phyloP scores from a whole-genome alignment of 108 stramenopile species.

The Discostella pseudostelligera region DNA sequence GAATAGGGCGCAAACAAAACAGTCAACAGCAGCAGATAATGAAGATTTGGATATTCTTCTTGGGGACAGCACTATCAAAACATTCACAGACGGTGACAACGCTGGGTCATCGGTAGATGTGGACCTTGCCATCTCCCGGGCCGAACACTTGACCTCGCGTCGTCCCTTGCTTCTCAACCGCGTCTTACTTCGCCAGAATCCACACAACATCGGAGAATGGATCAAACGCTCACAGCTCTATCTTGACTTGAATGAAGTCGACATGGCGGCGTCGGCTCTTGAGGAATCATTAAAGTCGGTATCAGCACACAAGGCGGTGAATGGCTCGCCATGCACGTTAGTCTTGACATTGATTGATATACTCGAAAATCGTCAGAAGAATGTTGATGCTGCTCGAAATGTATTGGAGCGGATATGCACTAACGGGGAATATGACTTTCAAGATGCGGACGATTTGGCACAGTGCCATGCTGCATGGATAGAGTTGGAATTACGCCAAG shows the following conservation, averaged over 20 bases:
- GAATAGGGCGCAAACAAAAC: neutral
- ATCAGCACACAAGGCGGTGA: conserved; percentile 58
- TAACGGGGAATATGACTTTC: conserved; percentile 62
- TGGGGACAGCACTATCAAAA: conserved; percentile 19
- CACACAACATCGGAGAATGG: conserved; percentile 96
- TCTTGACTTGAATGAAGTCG: conserved; percentile 37
- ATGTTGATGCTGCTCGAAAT: conserved; percentile 78
- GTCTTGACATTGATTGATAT: conserved; percentile 78
- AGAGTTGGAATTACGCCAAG: conserved; percentile 94
- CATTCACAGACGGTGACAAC: conserved; percentile 27
- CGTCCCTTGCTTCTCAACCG: conserved; percentile 91
- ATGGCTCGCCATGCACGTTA: conserved; percentile 78
- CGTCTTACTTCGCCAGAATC: conserved; percentile 96
- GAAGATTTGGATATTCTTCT: conserved; percentile 73
- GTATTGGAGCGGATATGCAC: conserved; percentile 76
- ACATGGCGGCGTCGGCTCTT: conserved; percentile 62
- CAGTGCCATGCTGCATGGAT: conserved; percentile 88
- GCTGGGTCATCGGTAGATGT: conserved; percentile 66
- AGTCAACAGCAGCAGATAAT: conserved; percentile 18
- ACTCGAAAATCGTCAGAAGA: conserved; percentile 73
- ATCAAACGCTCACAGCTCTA: conserved; percentile 88
- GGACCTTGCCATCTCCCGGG: conserved; percentile 90
- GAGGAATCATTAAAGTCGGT: conserved; percentile 81
- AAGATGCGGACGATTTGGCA: conserved; percentile 90
- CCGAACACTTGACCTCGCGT: conserved; percentile 91